Base-by-base conservation (phyloP, 768 basidiomycete genomes). In the Boletus edulis region DNA sequence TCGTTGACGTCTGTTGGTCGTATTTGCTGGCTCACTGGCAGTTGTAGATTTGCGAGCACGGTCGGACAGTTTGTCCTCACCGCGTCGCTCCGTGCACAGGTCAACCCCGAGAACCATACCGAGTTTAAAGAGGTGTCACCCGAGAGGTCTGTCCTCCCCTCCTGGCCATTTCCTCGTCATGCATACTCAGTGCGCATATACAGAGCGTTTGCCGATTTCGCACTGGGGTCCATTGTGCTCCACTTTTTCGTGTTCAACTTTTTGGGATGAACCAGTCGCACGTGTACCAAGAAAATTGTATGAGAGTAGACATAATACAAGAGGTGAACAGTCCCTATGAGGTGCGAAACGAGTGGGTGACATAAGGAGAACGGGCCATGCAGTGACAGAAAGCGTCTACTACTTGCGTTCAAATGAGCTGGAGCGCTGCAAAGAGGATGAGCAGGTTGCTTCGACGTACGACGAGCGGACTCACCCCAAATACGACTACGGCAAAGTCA, bases 211-310 rank as follows among this genome's bases (percentile, higher is more conserved):
- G 95, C 91, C 43, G 97, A 99, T 67, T 99, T 98, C 67, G 90
- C 89, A 27, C 71, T 95, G 43, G 94, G 94, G n/a, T 95, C 93
- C 3, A 87, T 98, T 58, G 85, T 98, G 38, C 79, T 99, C 34
- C 97, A 99, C 73, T 94, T 98, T 78, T 99, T 98, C 71, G 95
- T 97, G 56, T 98, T 87, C 81, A 98, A 98, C 75, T 98, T 97
- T 81, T 81, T 99, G 14, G 97, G 96, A 71, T 98, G 72, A 74
- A 53, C 35, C 18, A 13, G 27, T 38, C 17, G 5, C 12, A 7
- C 24, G 46, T 29, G 29, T 35, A 37, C 31, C 53, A 37, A 18
- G 15, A 24, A 38, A 35, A 15, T 15, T 52, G 44, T 20, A 34
- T 29, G 14, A 34, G 48, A 41, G 15, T 52, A 50, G 27, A 55